Evolutionary conservation across 768 basidiomycete genomes (phyloP).

Genomic region (Tulasnella sp.): DNA sequence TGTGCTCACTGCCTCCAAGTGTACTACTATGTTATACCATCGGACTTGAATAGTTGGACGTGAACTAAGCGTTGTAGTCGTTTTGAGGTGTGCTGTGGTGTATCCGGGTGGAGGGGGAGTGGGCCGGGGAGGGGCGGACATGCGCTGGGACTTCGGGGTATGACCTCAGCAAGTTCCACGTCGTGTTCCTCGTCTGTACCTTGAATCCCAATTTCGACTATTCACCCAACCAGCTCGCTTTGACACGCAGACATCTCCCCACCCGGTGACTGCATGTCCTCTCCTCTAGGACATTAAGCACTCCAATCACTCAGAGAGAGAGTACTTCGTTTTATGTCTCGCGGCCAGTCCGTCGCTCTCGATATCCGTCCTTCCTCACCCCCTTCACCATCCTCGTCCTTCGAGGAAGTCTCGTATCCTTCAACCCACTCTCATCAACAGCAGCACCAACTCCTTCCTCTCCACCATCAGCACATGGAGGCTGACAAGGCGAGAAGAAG

Average conservation of each 20-base stretch:
- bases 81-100: neutral
- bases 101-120: constrained; percentile 2
- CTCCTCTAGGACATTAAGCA: constrained; percentile 5
- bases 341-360: constrained; percentile 16
- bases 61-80: neutral
- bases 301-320: neutral
- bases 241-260: constrained; percentile 6
- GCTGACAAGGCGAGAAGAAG: constrained; percentile 50
- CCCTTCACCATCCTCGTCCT: constrained; percentile 29
- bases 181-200: constrained; percentile 8
- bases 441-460: constrained; percentile 42
- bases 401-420: constrained; percentile 30
- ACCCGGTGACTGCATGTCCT: neutral
- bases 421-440: constrained; percentile 10
- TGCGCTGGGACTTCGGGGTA: constrained; percentile 3
- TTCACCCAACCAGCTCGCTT: neutral
- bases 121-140: neutral
- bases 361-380: constrained; percentile 19
- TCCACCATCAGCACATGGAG: constrained; percentile 47
- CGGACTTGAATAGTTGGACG: neutral
- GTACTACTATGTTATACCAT: neutral
- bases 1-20: neutral
- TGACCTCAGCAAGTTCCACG: constrained; percentile 3
- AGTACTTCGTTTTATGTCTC: constrained; percentile 1
- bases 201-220: constrained; percentile 17